A percentile compares a stretch with the other conserved stretches of the same genome.
Conservation (phyloP, 1,284 basidiomycete species). For the Puccinia horiana region DNA sequence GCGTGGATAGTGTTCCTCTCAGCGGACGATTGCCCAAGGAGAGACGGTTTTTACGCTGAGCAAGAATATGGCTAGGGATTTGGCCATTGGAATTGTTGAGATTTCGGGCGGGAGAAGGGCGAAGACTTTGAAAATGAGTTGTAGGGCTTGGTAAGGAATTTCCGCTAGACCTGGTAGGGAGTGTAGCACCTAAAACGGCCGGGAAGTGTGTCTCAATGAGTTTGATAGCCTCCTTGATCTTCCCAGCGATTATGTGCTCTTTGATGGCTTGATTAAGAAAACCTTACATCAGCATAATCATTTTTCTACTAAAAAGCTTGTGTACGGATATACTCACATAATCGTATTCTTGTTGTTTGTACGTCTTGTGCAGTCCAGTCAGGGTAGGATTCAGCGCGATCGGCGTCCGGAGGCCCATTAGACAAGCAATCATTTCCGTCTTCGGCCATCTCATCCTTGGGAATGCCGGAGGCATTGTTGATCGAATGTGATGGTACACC, state of each 20-base stretch:
- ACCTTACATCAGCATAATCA: not conserved
- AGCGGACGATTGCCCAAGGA: constrained; percentile 29
- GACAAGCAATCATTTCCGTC: not conserved
- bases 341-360: constrained; percentile 40
- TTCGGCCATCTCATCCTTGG: not conserved
- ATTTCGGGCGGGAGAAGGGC: not conserved
- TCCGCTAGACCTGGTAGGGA: constrained; percentile 6
- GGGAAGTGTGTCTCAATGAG: constrained; percentile 38
- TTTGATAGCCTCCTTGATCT: constrained; percentile 43
- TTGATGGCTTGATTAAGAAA: constrained; percentile 29
- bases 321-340: constrained; percentile 4
- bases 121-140: not conserved
- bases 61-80: constrained; percentile 23
- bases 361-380: constrained; percentile 45
- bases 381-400: constrained; percentile 15
- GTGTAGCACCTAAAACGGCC: constrained; percentile 26
- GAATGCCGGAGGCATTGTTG: not conserved
- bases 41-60: constrained; percentile 9
- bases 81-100: not conserved
- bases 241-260: constrained; percentile 32
- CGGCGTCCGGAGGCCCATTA: not conserved
- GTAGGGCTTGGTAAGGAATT: constrained; percentile 1
- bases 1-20: constrained; percentile 21
- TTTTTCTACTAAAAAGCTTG: not conserved
- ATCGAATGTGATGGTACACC: not conserved